Evolutionary conservation across 345 rosid genomes (phyloP).

Genomic region (Psidium friedrichsthalianum): DNA sequence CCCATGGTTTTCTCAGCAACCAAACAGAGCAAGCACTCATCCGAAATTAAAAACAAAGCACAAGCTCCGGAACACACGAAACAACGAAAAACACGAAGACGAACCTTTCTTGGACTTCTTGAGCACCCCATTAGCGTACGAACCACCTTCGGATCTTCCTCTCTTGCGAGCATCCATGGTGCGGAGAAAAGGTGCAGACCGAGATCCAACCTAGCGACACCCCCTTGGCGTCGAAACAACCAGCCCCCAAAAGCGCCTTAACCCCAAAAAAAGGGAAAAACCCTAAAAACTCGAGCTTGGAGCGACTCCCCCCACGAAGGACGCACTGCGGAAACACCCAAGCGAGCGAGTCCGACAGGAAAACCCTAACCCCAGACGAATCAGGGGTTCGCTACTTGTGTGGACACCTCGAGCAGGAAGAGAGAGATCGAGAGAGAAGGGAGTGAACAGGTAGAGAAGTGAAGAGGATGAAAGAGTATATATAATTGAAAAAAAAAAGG

Average conservation of each 20-base stretch:
- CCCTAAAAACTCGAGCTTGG: background rate
- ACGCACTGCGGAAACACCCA: background rate
- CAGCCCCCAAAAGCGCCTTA: background rate
- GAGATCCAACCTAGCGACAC: background rate
- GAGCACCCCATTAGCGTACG: constrained; percentile 52
- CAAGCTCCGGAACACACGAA: background rate
- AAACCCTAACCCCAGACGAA: background rate
- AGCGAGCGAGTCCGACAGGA: background rate
- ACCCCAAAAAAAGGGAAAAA: background rate
- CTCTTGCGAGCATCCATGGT: constrained; percentile 61
- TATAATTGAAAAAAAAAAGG: background rate
- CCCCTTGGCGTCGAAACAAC: background rate
- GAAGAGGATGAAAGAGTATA: too few relatives aligned
- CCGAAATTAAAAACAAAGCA: background rate
- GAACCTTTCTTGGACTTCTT: constrained; percentile 56
- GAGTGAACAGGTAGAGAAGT: too few relatives aligned
- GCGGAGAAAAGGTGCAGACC: too few relatives aligned
- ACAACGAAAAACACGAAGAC: background rate
- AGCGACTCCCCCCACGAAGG: background rate
- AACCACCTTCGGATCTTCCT: constrained; percentile 45
- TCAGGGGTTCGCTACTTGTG: background rate
- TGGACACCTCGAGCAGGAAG: background rate
- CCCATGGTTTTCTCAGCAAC: background rate
- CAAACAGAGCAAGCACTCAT: background rate
- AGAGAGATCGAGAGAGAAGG: background rate